A percentile compares a stretch with the other conserved stretches of the same genome.
phyloP scores from a whole-genome alignment of 2,329 filamentous ascomycete genomes.

The Fusarium sp. region DNA sequence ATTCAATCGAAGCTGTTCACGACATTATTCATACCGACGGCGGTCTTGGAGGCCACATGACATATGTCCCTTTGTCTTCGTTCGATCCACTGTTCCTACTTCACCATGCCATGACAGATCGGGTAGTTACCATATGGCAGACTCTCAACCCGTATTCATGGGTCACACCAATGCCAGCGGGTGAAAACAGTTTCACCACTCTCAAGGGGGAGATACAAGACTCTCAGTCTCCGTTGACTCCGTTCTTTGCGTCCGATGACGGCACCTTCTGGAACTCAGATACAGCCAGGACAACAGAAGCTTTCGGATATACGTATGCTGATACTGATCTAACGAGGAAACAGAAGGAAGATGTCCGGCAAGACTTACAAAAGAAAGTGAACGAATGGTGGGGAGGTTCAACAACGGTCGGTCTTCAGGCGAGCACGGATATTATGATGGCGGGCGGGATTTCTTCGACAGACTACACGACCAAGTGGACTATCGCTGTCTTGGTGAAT shows the following conservation, averaged over 20 bases:
- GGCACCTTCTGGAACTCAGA: slow-evolving; percentile 77
- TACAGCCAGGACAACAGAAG: slow-evolving; percentile 66
- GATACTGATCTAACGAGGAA: slow-evolving; percentile 60
- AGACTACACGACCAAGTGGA: slow-evolving; percentile 70
- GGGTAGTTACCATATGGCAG: slow-evolving; percentile 83
- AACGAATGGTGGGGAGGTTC: slow-evolving; percentile 61
- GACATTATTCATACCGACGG: slow-evolving; percentile 71
- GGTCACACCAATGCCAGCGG: slow-evolving; percentile 66
- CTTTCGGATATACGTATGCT: slow-evolving; percentile 80
- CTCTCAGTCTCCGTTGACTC: slow-evolving; percentile 69
- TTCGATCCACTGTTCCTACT: slow-evolving; percentile 86
- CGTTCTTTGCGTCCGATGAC: slow-evolving; percentile 70
- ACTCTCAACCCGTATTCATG: slow-evolving; percentile 75
- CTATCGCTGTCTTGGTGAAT: slow-evolving; percentile 55
- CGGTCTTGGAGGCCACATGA: slow-evolving; percentile 75
- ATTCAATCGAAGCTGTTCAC: slow-evolving; percentile 75
- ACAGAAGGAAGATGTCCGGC: slow-evolving; percentile 44
- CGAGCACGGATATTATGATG: neutral
- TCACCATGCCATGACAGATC: slow-evolving; percentile 81
- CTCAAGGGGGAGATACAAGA: slow-evolving; percentile 65
- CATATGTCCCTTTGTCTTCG: slow-evolving; percentile 75
- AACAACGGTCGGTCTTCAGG: slow-evolving; percentile 44
- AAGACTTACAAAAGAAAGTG: slow-evolving; percentile 58
- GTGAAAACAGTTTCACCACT: slow-evolving; percentile 71
- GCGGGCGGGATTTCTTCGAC: slow-evolving; percentile 36